Evolutionary conservation across 2,329 filamentous ascomycete genomes (phyloP), one percentile per base, ranked within the genome.

Genomic region (Neophaeococcomyces aloes): DNA sequence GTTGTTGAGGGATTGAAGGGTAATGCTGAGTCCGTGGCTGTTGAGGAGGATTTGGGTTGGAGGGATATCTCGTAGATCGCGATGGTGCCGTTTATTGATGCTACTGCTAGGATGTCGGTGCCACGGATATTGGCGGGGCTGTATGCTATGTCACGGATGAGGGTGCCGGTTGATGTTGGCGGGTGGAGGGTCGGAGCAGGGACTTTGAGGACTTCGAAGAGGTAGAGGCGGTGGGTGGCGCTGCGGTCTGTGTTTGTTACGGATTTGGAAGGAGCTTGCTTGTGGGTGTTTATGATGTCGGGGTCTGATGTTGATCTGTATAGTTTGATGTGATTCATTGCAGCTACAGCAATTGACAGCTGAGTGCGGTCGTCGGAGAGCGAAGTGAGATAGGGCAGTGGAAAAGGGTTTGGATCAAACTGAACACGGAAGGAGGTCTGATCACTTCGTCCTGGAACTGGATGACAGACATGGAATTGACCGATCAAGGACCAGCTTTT

Each of bases 51-150:
- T 35, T 39, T 15, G 3, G 42, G 6, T 34, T 17, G 27, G 7
- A 52, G 47, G 4, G 47, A 77, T 14, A 94, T 62, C 55, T 89
- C 79, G 58, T 93, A 94, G n/a, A 98, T 82, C 31, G 89, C 76
- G 31, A 95, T 79, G 54, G 79, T 81, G 2, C 91, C 89, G 59
- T 98, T 91, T 62, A 93, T 93, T 59, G 86, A 91, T 2, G 87
- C 89, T 4, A 88, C 93, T 2, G 89, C 91, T 54, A 96, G 75
- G 45, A 89, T 75, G 61, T 98, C 91, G 60, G 86, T 89, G 1
- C 89, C 89, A 30, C 88, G 72, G 56, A 93, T 86, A 52, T 87
- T 93, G 10, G 87, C 89, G 37, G 87, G 83, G 1, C 89, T 86
- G 91, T 91, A 98, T 4, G 47, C 48, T 21, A 53, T 45, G 42